These are phyloP conservation scores for Streptanthus diversifolius DNA, from an alignment of 345 rosid species.

Conservation along the genomic window DNA sequence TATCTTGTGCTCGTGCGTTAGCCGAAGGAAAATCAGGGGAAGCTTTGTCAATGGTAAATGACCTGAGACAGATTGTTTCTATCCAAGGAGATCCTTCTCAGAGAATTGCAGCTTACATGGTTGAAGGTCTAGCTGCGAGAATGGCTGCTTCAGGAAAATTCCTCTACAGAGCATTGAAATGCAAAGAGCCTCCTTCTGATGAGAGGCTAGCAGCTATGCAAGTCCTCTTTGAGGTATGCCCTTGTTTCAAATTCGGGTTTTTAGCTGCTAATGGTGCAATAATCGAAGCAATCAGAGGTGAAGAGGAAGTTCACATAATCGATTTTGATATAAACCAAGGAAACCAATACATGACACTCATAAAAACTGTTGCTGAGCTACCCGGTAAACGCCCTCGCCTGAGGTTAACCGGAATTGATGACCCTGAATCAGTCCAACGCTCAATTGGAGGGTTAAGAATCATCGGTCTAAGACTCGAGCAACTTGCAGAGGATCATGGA, in stretches of 20 bases:
- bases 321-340: conserved; percentile 98
- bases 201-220: conserved; percentile 99
- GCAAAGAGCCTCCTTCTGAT: conserved; percentile 95
- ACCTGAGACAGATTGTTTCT: conserved; percentile 74
- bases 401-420: conserved; percentile 89
- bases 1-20: conserved; percentile 66
- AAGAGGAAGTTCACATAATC: conserved; percentile 69
- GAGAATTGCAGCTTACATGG: conserved; percentile 97
- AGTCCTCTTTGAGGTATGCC: conserved; percentile 93
- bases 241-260: conserved; percentile 93
- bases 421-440: conserved; percentile 94
- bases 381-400: conserved; percentile 51
- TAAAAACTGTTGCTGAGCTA: conserved; percentile 54
- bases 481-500: conserved; percentile 57
- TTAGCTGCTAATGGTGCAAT: conserved; percentile 90
- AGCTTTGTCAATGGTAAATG: conserved; percentile 62
- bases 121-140: conserved; percentile 95
- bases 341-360: conserved; percentile 83
- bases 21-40: conserved; percentile 62
- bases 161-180: conserved; percentile 80
- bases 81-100: conserved; percentile 93
- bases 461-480: conserved; percentile 82
- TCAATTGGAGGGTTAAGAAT: conserved; percentile 64
- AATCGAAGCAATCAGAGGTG: conserved; percentile 67
- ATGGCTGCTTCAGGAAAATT: conserved; percentile 86